A percentile compares a stretch with the other conserved stretches of the same genome.
These are phyloP conservation scores for Eucalyptus victrix DNA, from an alignment of 345 rosid genomes.

Conservation along the genomic window DNA sequence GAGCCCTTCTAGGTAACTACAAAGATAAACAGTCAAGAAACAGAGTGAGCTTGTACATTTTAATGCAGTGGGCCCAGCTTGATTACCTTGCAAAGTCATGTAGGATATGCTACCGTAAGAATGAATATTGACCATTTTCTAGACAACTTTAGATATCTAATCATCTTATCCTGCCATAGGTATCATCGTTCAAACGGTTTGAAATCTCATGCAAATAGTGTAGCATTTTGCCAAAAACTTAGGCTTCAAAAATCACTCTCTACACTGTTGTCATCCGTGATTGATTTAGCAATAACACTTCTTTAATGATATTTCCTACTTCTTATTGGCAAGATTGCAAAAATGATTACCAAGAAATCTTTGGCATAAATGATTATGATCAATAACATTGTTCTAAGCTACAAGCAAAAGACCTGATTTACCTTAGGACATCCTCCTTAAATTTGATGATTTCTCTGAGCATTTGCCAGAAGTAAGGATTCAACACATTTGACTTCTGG, in stretches of 20 bases:
- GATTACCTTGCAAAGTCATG: background rate
- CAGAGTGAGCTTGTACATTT: background rate
- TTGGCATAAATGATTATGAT: background rate
- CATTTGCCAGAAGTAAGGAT: slow-evolving; percentile 82
- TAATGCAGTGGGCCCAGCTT: background rate
- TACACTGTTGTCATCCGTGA: background rate
- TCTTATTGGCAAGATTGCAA: background rate
- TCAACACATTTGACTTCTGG: slow-evolving; percentile 45
- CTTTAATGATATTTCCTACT: background rate
- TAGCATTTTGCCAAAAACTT: background rate
- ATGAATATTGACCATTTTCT: background rate
- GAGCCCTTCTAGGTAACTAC: slow-evolving; percentile 54
- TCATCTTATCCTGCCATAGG: background rate
- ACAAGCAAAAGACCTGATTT: background rate
- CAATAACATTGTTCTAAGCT: background rate
- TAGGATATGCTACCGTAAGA: background rate
- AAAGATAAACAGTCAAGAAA: background rate
- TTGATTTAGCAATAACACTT: background rate
- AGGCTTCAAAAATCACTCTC: background rate
- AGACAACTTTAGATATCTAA: background rate
- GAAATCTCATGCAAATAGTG: background rate
- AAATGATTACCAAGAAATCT: background rate
- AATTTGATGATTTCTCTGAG: slow-evolving; percentile 57
- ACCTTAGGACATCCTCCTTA: slow-evolving; percentile 55
- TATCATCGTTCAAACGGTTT: background rate